These are phyloP conservation scores for Pinus albicaulis DNA, from an alignment of 75 land plant species.

Conservation along the genomic window DNA sequence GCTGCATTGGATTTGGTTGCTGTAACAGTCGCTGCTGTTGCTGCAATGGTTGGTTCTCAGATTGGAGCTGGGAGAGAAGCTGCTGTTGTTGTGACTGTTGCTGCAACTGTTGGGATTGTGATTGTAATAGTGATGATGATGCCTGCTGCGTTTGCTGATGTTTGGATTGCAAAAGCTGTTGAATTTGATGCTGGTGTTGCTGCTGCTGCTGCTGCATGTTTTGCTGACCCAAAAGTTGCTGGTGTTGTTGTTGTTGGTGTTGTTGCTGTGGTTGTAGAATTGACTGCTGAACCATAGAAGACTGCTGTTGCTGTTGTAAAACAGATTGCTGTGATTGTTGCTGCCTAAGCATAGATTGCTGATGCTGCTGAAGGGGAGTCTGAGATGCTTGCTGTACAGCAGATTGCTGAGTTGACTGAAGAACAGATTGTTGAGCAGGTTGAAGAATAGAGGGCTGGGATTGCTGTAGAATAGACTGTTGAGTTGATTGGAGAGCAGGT, in stretches of 20 bases:
- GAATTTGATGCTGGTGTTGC: background rate
- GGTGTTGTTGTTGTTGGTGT: conserved; percentile 3
- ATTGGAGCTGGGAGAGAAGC: background rate
- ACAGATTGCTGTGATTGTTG: conserved; percentile 5
- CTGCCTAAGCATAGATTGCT: conserved; percentile 6
- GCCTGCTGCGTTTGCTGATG: conserved; percentile 3
- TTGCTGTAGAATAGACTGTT: background rate
- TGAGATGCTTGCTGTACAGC: background rate
- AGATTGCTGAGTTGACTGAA: conserved; percentile 1
- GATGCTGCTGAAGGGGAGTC: background rate
- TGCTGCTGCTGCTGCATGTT: background rate
- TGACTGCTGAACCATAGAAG: conserved; percentile 5
- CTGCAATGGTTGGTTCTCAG: background rate
- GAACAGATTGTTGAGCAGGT: background rate
- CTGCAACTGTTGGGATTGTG: conserved; percentile 6
- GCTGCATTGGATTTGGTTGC: background rate
- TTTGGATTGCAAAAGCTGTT: conserved; percentile 8
- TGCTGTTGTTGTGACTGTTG: conserved; percentile 2
- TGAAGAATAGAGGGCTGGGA: conserved; percentile 4
- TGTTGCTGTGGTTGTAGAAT: conserved; percentile 2
- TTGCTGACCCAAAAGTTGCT: background rate
- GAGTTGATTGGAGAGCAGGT: conserved; percentile 5
- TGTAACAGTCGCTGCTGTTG: background rate
- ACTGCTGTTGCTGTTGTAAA: conserved; percentile 11
- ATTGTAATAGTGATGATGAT: conserved; percentile 4